Evolutionary conservation across 768 basidiomycete genomes (phyloP).

Genomic region (Hypholoma fasciculare): DNA sequence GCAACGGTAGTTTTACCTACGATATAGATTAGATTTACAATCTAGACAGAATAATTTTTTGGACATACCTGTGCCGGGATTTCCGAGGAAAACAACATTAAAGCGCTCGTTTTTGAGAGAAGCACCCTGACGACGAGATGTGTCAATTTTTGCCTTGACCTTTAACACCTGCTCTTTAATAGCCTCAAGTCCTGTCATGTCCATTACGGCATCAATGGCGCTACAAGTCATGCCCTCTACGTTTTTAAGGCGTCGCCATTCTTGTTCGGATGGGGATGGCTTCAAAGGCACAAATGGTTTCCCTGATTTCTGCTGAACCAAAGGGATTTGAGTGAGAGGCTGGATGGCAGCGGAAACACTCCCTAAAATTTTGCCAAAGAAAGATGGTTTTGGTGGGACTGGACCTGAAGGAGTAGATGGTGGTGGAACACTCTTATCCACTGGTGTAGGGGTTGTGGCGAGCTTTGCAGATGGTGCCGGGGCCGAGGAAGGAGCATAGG

Average conservation of each 20-base stretch:
- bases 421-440: neutral
- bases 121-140: conserved; percentile 42
- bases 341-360: neutral
- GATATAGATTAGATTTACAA: neutral
- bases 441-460: no score
- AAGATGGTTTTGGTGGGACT: neutral
- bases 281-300: neutral
- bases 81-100: conserved; percentile 64
- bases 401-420: neutral
- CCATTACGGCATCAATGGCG: conserved; percentile 68
- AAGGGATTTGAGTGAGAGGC: neutral
- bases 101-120: conserved; percentile 57
- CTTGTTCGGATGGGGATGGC: conserved; percentile 36
- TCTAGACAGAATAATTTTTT: neutral
- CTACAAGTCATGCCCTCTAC: conserved; percentile 50
- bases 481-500: neutral
- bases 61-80: conserved; percentile 69
- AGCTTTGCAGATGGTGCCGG: no score
- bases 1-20: conserved; percentile 56
- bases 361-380: neutral
- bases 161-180: conserved; percentile 63
- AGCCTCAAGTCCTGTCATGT: conserved; percentile 65
- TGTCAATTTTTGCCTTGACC: conserved; percentile 44
- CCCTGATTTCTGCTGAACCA: neutral
- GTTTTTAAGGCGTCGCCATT: conserved; percentile 61